Conservation (phyloP, 2,329 filamentous ascomycete species). For the Cercospora janseana region DNA sequence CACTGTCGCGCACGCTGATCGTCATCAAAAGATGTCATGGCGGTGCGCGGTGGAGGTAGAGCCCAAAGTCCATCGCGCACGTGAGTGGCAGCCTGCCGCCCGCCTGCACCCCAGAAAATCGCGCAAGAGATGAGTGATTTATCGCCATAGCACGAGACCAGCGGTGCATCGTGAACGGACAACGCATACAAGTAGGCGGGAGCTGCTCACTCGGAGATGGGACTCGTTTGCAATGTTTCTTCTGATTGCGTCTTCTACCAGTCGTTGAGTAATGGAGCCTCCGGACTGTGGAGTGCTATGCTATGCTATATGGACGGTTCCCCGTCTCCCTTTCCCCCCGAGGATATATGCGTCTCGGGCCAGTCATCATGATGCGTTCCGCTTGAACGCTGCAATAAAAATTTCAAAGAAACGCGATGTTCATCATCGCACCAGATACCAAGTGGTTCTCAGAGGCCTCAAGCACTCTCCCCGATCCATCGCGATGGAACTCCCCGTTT, state of each 20-base stretch:
- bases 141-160: conserved; percentile 1
- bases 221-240: conserved; percentile 5
- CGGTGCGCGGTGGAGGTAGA: not conserved
- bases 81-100: conserved; percentile 6
- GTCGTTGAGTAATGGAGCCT: conserved; percentile 1
- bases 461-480: conserved; percentile 36
- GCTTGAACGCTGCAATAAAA: conserved; percentile 20
- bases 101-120: too few species aligned
- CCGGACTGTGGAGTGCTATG: conserved; percentile 6
- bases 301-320: not conserved
- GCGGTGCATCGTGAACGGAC: not conserved
- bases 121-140: conserved; percentile 6
- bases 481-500: conserved; percentile 27
- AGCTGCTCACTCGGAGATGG: too few species aligned
- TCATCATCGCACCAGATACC: not conserved
- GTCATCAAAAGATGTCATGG: not conserved
- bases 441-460: conserved; percentile 13
- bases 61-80: conserved; percentile 4
- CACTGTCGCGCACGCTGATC: not conserved
- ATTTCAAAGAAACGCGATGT: conserved; percentile 6
- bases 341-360: too few species aligned
- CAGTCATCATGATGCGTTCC: conserved; percentile 16
- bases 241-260: conserved; percentile 3
- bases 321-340: conserved; percentile 1
- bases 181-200: not conserved